These are phyloP conservation scores for Eucommia ulmoides DNA, from an alignment of 257 asterid species.

Conservation along the genomic window DNA sequence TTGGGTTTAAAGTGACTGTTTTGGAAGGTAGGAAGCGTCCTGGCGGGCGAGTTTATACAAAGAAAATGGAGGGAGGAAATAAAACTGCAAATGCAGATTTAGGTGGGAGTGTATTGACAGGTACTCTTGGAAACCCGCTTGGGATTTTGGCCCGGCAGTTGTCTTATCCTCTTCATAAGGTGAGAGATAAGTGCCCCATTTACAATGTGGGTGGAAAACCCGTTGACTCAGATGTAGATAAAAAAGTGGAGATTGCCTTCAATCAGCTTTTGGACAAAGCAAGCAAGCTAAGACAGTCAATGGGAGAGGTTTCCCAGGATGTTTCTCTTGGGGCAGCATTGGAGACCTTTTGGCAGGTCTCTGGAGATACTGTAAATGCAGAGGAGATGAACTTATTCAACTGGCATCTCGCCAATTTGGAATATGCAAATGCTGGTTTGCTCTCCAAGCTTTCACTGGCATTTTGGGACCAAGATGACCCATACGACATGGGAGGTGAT, in stretches of 20 bases:
- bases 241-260: constrained; percentile 55
- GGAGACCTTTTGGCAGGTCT: constrained; percentile 59
- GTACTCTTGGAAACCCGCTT: constrained; percentile 81
- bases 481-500: constrained; percentile 99
- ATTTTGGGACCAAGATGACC: constrained; percentile 99
- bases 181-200: constrained; percentile 83
- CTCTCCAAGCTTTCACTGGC: constrained; percentile 85
- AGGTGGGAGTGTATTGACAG: constrained; percentile 90
- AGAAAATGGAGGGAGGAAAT: constrained; percentile 45
- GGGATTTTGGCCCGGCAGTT: constrained; percentile 91
- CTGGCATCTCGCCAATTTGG: constrained; percentile 96
- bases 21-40: constrained; percentile 86
- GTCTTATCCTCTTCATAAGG: constrained; percentile 71
- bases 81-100: constrained; percentile 78
- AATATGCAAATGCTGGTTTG: constrained; percentile 91
- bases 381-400: constrained; percentile 69
- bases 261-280: constrained; percentile 59
- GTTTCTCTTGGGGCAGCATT: constrained; percentile 92
- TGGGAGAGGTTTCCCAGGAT: constrained; percentile 93
- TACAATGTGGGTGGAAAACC: constrained; percentile 52
- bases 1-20: constrained; percentile 78
- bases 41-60: constrained; percentile 85
- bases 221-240: constrained; percentile 52
- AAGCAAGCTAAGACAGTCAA: constrained; percentile 49
- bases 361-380: constrained; percentile 32